These are phyloP conservation scores for Lepidium didymum DNA, from an alignment of 345 rosid species.

Conservation along the genomic window DNA sequence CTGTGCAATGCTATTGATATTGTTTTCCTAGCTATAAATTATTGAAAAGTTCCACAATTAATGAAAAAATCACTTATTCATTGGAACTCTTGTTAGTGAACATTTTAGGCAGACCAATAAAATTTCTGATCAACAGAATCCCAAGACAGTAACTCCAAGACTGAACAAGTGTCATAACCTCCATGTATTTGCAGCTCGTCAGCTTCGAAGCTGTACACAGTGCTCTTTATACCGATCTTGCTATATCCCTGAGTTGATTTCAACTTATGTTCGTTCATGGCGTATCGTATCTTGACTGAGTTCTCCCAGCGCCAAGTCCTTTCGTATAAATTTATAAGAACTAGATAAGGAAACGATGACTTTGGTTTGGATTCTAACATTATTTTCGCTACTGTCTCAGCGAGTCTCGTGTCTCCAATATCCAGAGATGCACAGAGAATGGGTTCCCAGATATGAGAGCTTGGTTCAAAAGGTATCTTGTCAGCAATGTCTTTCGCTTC, in stretches of 20 bases:
- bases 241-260: conserved; percentile 43
- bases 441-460: conserved; percentile 39
- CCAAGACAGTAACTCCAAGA: conserved; percentile 41
- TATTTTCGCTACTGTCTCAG: conserved; percentile 39
- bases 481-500: conserved; percentile 37
- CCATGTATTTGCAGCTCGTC: conserved; percentile 48
- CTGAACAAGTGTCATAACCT: conserved; percentile 32
- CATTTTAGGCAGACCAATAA: background rate
- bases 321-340: conserved; percentile 47
- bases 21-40: background rate
- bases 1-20: background rate
- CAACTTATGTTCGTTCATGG: conserved; percentile 30
- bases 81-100: background rate
- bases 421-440: conserved; percentile 33
- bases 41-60: background rate
- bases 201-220: conserved; percentile 35
- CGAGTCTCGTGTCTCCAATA: conserved; percentile 32
- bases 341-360: conserved; percentile 39
- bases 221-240: conserved; percentile 42
- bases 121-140: conserved; percentile 35
- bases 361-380: conserved; percentile 39
- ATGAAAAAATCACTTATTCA: background rate
- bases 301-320: conserved; percentile 60
- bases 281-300: conserved; percentile 40
- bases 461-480: conserved; percentile 41